These are phyloP conservation scores for Pythium guiyangense DNA, from an alignment of 352 stramenopile genomes.

Conservation along the genomic window DNA sequence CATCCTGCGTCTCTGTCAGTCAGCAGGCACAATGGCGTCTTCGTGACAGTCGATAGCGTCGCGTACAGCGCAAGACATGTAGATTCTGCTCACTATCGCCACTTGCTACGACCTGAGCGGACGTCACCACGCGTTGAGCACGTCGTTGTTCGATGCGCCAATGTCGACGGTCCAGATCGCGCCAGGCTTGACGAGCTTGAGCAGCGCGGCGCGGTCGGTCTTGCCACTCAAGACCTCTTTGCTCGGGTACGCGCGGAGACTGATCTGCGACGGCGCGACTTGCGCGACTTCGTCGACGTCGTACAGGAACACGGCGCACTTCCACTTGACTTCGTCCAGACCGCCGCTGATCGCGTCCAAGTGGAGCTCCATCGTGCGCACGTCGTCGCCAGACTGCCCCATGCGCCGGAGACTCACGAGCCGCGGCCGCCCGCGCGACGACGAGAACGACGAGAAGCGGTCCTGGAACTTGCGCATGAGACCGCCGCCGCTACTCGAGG, in stretches of 20 bases:
- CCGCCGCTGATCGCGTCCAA: slow-evolving; percentile 79
- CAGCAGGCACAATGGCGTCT: not conserved
- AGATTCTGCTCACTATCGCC: not conserved
- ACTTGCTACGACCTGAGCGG: not conserved
- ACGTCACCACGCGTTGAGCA: slow-evolving; percentile 51
- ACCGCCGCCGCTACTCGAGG: slow-evolving; percentile 16
- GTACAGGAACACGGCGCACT: slow-evolving; percentile 79
- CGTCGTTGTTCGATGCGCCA: slow-evolving; percentile 56
- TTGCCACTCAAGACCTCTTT: slow-evolving; percentile 64
- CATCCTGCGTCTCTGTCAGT: slow-evolving; percentile 29
- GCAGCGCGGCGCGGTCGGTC: slow-evolving; percentile 53
- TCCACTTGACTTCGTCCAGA: slow-evolving; percentile 85
- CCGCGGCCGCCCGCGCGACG: slow-evolving; percentile 37
- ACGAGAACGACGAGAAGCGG: slow-evolving; percentile 57
- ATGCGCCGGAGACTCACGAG: slow-evolving; percentile 63
- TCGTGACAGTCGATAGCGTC: not conserved
- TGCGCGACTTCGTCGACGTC: slow-evolving; percentile 78
- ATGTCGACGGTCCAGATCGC: slow-evolving; percentile 84
- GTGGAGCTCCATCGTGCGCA: slow-evolving; percentile 73
- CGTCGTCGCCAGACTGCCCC: slow-evolving; percentile 65
- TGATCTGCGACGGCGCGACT: slow-evolving; percentile 75
- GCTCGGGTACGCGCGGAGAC: slow-evolving; percentile 66
- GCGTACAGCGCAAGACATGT: not conserved
- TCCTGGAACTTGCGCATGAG: slow-evolving; percentile 83
- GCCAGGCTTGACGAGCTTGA: slow-evolving; percentile 76